Conservation (phyloP, 2,329 filamentous ascomycete species). For the Acephala macrosclerotiorum region DNA sequence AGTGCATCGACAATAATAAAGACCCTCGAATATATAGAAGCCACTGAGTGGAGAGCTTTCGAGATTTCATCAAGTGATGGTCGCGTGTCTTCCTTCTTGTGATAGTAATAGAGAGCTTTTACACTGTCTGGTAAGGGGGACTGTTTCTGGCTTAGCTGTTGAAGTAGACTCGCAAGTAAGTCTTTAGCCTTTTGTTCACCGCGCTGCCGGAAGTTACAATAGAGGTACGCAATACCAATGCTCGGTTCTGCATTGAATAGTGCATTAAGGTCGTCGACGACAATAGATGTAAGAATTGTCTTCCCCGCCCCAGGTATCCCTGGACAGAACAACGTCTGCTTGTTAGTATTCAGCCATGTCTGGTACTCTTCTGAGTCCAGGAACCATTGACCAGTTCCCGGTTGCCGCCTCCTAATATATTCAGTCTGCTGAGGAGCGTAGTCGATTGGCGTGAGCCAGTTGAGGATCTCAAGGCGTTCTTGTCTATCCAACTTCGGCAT, state of each 20-base stretch:
- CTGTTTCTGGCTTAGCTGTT: neutral
- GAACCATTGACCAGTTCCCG: conserved; percentile 33
- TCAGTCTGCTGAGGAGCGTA: conserved; percentile 18
- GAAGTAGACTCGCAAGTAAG: conserved; percentile 4
- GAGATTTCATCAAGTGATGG: conserved; percentile 37
- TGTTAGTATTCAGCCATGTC: conserved; percentile 24
- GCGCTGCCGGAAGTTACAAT: conserved; percentile 6
- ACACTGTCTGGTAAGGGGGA: conserved; percentile 6
- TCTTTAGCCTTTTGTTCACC: conserved; percentile 7
- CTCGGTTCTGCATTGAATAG: conserved; percentile 32
- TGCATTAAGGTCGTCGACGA: conserved; percentile 49
- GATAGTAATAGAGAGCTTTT: conserved; percentile 14
- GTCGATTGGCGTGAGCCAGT: conserved; percentile 23
- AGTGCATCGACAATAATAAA: conserved; percentile 30
- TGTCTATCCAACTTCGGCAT: no score
- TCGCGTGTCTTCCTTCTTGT: conserved; percentile 32
- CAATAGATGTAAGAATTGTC: conserved; percentile 52
- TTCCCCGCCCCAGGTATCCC: conserved; percentile 58
- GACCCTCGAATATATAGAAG: conserved; percentile 34
- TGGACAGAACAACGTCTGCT: conserved; percentile 29
- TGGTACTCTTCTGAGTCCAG: conserved; percentile 27
- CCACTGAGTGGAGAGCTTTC: conserved; percentile 13
- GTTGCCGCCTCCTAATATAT: conserved; percentile 20
- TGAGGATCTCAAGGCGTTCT: conserved; percentile 15
- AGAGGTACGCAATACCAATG: conserved; percentile 18